Percentiles rank a stretch among this genome's conserved stretches.
Conservation (phyloP, 2,329 filamentous ascomycete species). For the Ceratocystis alfenasii region DNA sequence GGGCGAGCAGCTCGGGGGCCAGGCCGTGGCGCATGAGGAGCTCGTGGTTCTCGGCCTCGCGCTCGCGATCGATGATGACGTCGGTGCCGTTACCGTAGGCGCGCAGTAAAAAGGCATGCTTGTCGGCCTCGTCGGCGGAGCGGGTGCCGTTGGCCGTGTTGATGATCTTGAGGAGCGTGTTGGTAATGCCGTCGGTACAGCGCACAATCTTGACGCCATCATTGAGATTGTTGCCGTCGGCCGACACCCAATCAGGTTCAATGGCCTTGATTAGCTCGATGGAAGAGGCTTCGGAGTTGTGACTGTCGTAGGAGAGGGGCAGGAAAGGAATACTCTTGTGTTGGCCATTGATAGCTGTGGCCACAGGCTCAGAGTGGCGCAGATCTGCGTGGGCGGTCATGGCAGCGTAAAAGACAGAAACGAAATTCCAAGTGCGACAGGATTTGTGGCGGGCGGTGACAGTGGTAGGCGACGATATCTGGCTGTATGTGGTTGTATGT, state of each 20-base stretch:
- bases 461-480: not conserved
- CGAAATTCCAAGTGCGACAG: not conserved
- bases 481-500: not conserved
- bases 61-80: slow-evolving; percentile 87
- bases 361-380: slow-evolving; percentile 11
- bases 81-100: slow-evolving; percentile 93
- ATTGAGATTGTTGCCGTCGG: slow-evolving; percentile 32
- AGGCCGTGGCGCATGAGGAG: slow-evolving; percentile 72
- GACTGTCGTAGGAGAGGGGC: slow-evolving; percentile 63
- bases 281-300: slow-evolving; percentile 67
- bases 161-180: slow-evolving; percentile 73
- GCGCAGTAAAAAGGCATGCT: slow-evolving; percentile 74
- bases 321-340: slow-evolving; percentile 47
- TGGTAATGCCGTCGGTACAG: slow-evolving; percentile 97
- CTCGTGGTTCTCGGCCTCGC: slow-evolving; percentile 69
- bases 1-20: slow-evolving; percentile 74
- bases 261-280: slow-evolving; percentile 66
- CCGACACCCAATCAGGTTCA: slow-evolving; percentile 68
- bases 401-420: not conserved
- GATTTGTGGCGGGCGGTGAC: not conserved
- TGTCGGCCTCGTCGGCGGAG: slow-evolving; percentile 62
- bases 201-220: slow-evolving; percentile 60
- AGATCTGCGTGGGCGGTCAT: slow-evolving; percentile 21
- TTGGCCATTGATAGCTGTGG: not conserved
- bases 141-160: slow-evolving; percentile 56